A percentile compares a stretch with the other conserved stretches of the same genome.
Evolutionary conservation across 192 early-diverging fungal species (phyloP).

Genomic region (Gryganskiella cystojenkinii): DNA sequence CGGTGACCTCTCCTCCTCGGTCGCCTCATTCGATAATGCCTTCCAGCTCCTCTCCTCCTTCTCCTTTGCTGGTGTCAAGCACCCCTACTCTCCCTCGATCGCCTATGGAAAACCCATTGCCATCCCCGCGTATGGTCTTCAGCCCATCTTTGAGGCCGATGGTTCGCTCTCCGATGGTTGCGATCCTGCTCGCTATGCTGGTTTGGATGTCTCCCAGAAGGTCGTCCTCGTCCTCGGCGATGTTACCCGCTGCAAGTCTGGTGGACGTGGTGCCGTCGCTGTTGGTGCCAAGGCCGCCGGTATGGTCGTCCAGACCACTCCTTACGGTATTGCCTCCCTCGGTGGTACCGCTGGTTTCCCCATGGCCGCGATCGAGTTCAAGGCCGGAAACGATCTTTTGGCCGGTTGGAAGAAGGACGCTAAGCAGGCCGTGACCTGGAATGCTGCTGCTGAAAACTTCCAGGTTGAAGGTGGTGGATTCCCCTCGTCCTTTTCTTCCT

Average conservation of each 20-base stretch:
- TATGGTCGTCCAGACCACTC: background rate
- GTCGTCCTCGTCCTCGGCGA: conserved; percentile 1
- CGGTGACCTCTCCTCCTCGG: background rate
- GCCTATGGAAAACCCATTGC: no score
- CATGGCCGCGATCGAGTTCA: conserved; percentile 6
- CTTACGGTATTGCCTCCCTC: background rate
- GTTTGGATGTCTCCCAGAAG: background rate
- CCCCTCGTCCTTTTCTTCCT: conserved; percentile 66
- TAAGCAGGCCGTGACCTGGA: background rate
- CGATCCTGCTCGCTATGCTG: background rate
- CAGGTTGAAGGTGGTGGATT: conserved; percentile 34
- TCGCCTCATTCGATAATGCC: background rate
- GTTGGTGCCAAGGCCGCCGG: background rate
- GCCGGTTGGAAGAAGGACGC: conserved; percentile 60
- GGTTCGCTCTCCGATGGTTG: conserved; percentile 2
- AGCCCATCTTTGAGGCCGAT: conserved; percentile 7
- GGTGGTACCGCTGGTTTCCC: conserved; percentile 8
- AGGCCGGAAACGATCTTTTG: conserved; percentile 51
- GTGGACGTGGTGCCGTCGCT: background rate
- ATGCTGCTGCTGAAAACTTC: background rate
- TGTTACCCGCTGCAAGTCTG: background rate
- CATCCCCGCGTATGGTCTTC: background rate
- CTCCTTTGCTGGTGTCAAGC: no score
- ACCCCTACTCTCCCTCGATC: no score
- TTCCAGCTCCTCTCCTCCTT: background rate